These are phyloP conservation scores for Polyporus tsugae DNA, from an alignment of 1,284 basidiomycete species.

Conservation along the genomic window DNA sequence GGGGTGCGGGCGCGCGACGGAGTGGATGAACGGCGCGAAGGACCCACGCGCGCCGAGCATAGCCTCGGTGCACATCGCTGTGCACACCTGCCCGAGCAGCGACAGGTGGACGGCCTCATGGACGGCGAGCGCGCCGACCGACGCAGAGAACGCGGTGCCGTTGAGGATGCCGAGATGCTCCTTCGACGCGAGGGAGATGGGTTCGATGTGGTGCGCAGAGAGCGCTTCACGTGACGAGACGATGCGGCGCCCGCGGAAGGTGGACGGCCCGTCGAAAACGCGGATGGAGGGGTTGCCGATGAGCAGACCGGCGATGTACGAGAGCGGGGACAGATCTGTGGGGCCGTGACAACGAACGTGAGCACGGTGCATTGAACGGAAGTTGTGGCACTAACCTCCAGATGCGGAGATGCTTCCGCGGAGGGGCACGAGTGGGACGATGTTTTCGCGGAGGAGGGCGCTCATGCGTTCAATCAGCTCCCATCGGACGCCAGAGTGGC, in stretches of 20 bases:
- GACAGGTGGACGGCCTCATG: conserved; percentile 80
- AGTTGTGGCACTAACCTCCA: conserved; percentile 59
- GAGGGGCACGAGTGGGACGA: conserved; percentile 86
- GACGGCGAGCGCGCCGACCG: conserved; percentile 68
- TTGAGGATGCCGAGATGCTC: conserved; percentile 86
- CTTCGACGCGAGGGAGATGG: conserved; percentile 80
- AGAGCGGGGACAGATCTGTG: conserved; percentile 78
- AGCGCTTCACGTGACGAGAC: conserved; percentile 74
- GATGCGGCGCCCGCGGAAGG: conserved; percentile 61
- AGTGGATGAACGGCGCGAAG: conserved; percentile 85
- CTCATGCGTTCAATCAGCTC: conserved; percentile 84
- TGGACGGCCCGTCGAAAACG: conserved; percentile 67
- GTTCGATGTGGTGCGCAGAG: conserved; percentile 67
- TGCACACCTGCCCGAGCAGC: conserved; percentile 78
- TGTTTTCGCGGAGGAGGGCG: conserved; percentile 73
- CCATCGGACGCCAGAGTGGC: conserved; percentile 87
- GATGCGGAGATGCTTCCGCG: conserved; percentile 86
- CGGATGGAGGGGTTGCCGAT: conserved; percentile 84
- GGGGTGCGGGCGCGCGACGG: conserved; percentile 83
- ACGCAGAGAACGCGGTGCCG: conserved; percentile 83
- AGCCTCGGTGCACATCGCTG: conserved; percentile 88
- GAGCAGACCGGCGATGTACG: conserved; percentile 84
- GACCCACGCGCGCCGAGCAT: conserved; percentile 76
- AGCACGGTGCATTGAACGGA: neutral
- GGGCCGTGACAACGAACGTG: neutral